Base-by-base conservation (phyloP, 164 flowering plant species). In the Malania oleifera region DNA sequence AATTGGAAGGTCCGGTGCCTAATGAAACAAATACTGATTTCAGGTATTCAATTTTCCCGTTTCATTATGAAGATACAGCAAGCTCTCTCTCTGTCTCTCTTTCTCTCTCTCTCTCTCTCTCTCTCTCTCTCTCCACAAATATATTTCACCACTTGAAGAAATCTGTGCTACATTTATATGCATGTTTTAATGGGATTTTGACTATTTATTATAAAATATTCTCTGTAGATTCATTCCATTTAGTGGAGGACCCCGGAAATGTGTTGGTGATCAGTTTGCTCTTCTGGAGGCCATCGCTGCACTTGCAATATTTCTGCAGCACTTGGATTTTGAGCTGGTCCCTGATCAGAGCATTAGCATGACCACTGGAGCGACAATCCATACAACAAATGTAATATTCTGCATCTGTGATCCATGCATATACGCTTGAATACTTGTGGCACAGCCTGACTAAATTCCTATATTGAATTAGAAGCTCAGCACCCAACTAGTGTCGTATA, bases 301-400 rank as follows among this genome's bases (percentile, higher is more conserved):
- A 25, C 96, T 93, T 38, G 80, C 92, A 23, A 74, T 92, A 55
- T 75, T 89, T 69, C 52, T 89, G 48, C 96, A 93, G 79, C 75
- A 75, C 60, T 13, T 89, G 65, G 74, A 79, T 69, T 83, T 89
- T 51, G 95, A 87, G 75, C 77, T 93, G 64, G 78, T 89, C 64
- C 95, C 97, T 38, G 78, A 84, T 70, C 98, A 93, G 73, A 83
- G 68, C 48, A 93, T 93, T 37, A 69, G 75, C 76, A 89, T 92
- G 96, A 89, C 98, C 0, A 92, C 98, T 19, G 98, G 97, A 53
- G 98, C 96, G 14, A 92, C 98, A 37, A 92, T 93, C 43, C 98
- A 93, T 64, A 93, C 98, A 35, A 86, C 97, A 60, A 86, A 89
- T 62, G 98, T 89, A 86, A 80, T 19, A 11, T 0, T 52, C 55